These are phyloP conservation scores for Flaveria bidentis DNA, from an alignment of 129 eudicot genomes.

Conservation along the genomic window DNA sequence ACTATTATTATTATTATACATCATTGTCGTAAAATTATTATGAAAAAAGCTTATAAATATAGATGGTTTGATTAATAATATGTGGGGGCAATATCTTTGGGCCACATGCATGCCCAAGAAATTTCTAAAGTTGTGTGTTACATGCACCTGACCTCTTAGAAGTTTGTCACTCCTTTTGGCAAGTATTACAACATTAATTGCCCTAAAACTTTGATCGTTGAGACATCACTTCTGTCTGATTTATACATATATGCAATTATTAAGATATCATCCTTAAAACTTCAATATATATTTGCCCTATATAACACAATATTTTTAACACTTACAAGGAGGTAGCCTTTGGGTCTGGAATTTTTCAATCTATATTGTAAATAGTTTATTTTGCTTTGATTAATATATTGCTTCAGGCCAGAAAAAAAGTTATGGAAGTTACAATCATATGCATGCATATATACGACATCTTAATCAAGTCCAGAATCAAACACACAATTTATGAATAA, in stretches of 20 bases:
- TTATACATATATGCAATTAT: neutral
- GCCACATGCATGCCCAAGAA: conserved; percentile 27
- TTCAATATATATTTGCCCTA: too few relatives aligned
- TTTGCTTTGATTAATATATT: too few relatives aligned
- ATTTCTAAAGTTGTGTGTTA: conserved; percentile 9
- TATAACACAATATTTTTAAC: too few relatives aligned
- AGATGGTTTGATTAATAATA: conserved; percentile 5
- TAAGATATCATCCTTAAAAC: neutral
- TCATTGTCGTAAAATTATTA: neutral
- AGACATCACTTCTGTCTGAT: conserved; percentile 13
- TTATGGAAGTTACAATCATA: too few relatives aligned
- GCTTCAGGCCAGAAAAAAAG: too few relatives aligned
- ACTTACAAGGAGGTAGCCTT: too few relatives aligned
- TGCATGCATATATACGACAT: too few relatives aligned
- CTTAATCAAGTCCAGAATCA: too few relatives aligned
- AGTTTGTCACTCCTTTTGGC: conserved; percentile 6
- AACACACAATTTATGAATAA: too few relatives aligned
- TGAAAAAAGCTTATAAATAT: neutral
- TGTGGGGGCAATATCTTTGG: conserved; percentile 1
- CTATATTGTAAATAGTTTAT: too few relatives aligned
- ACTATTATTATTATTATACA: too few relatives aligned
- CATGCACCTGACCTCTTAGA: conserved; percentile 24
- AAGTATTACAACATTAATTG: conserved; percentile 21
- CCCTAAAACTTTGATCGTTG: conserved; percentile 21
- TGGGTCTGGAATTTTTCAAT: too few relatives aligned